These are phyloP conservation scores for Colletotrichum chlorophyti DNA, from an alignment of 2,329 filamentous ascomycete genomes.

Conservation along the genomic window DNA sequence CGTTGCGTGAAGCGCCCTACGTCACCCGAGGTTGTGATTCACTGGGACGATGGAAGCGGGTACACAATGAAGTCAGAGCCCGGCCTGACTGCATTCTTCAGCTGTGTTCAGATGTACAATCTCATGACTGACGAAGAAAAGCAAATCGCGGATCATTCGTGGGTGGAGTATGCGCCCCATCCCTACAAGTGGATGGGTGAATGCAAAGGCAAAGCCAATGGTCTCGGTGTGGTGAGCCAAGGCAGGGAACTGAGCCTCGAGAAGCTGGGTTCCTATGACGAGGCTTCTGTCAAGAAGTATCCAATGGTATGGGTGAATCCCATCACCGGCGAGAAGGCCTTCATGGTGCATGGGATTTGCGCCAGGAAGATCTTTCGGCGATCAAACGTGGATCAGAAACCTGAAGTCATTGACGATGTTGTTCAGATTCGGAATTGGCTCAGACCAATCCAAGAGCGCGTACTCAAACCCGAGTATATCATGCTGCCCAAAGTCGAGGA, in stretches of 20 bases:
- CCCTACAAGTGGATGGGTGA: slow-evolving; percentile 52
- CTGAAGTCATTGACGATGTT: slow-evolving; percentile 45
- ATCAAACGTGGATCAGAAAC: slow-evolving; percentile 38
- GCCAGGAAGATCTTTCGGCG: slow-evolving; percentile 47
- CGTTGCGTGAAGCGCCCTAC: slow-evolving; percentile 46
- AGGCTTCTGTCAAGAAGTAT: slow-evolving; percentile 46
- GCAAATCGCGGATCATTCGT: slow-evolving; percentile 47
- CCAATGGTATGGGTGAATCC: slow-evolving; percentile 56
- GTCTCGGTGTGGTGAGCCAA: slow-evolving; percentile 46
- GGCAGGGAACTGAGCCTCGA: slow-evolving; percentile 45
- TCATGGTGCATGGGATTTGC: slow-evolving; percentile 50
- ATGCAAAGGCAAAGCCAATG: slow-evolving; percentile 47
- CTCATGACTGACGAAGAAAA: slow-evolving; percentile 50
- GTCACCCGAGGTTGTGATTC: slow-evolving; percentile 42
- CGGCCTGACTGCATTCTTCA: slow-evolving; percentile 51
- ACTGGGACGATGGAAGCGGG: slow-evolving; percentile 50
- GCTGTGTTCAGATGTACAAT: slow-evolving; percentile 48
- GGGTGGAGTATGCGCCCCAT: slow-evolving; percentile 53
- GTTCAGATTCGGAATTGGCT: slow-evolving; percentile 43
- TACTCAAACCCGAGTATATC: slow-evolving; percentile 50
- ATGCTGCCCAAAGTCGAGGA: slow-evolving; percentile 46
- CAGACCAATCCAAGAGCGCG: slow-evolving; percentile 44
- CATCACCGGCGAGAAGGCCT: slow-evolving; percentile 45
- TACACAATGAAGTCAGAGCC: slow-evolving; percentile 49
- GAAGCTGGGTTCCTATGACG: slow-evolving; percentile 44